Base-by-base conservation (phyloP, 2,329 filamentous ascomycete genomes). In the Claviceps sp. region DNA sequence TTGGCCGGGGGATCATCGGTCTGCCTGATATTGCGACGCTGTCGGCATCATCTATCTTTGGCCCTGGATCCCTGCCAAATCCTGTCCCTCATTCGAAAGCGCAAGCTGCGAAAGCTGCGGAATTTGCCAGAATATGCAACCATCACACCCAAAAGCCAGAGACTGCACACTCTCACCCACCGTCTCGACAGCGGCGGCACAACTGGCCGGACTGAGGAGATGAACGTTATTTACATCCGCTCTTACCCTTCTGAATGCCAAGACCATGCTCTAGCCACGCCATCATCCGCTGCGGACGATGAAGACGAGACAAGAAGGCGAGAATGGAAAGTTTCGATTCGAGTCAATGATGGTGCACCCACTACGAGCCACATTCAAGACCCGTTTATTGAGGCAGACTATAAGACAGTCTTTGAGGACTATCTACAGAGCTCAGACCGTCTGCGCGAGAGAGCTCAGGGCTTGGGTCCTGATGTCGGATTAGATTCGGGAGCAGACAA, bases 381-480 rank as follows among this genome's bases (percentile, higher is more conserved):
- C 45, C 61, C 61, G 5, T 60, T 63, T 22, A 43, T 55, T 23
- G 57, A 58, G 43, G 45, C 38, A n/a, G 55, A 63, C 36, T 63
- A 63, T 44, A 55, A 52, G 16, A 47, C 53, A 38, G 50, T 63
- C 47, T 59, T 63, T 38, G 61, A 63, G 49, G 44, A 55, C 29
- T 61, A 63, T 45, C 55, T 62, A n/a, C 57, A 55, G 17, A 57
- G 54, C 48, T 58, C 59, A 17, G 60, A 61, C 43, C 50, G 53
- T 5, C 55, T 56, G 20, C 55, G 50, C n/a, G 58, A 56, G 56
- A 59, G 55, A 50, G 43, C 54, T 8, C 53, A 56, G 42, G 50
- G 47, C 42, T 51, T 58, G 44, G 50, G 54, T n/a, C 45, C 54
- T 4, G 52, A 54, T 14, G 51, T 54, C 34, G 22, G 9, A 29